phyloP scores from a whole-genome alignment of 169 alveolate genomes.

The Eimeria sp. region DNA sequence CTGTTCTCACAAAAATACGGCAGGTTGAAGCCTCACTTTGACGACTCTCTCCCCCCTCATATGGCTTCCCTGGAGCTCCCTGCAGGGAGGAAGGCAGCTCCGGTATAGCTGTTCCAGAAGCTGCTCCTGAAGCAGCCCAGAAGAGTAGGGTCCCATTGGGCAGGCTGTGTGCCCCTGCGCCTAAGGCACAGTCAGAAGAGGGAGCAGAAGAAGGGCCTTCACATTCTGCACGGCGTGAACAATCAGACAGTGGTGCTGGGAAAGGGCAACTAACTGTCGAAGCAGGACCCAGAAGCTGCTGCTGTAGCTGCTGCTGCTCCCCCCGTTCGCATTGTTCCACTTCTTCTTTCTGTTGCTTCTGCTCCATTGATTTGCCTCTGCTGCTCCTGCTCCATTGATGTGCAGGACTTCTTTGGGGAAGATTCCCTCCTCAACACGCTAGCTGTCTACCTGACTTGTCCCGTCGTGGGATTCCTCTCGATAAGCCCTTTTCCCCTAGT shows the following conservation, averaged over 20 bases:
- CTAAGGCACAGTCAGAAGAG: neutral
- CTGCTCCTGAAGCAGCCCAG: constrained; percentile 17
- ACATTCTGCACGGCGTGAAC: neutral
- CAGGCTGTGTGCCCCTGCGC: neutral
- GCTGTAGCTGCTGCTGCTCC: neutral
- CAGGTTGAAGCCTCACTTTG: neutral
- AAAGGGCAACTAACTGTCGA: neutral
- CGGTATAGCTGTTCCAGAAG: neutral
- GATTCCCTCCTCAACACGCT: neutral
- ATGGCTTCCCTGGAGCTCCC: neutral
- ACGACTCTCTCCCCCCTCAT: neutral
- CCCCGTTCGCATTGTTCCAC: neutral
- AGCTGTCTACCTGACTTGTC: neutral
- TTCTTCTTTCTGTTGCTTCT: neutral
- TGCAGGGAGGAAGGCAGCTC: neutral
- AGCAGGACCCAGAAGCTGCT: neutral
- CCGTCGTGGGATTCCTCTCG: neutral
- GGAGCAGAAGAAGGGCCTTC: neutral
- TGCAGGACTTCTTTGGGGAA: neutral
- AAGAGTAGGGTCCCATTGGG: constrained; percentile 8
- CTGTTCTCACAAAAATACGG: neutral
- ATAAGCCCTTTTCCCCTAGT: neutral
- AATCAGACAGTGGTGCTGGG: neutral
- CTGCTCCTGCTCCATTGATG: too few species aligned
- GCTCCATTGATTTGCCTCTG: constrained; percentile 18